Evolutionary conservation across 2,329 filamentous ascomycete genomes (phyloP).

Genomic region (Exserohilum rostratum): DNA sequence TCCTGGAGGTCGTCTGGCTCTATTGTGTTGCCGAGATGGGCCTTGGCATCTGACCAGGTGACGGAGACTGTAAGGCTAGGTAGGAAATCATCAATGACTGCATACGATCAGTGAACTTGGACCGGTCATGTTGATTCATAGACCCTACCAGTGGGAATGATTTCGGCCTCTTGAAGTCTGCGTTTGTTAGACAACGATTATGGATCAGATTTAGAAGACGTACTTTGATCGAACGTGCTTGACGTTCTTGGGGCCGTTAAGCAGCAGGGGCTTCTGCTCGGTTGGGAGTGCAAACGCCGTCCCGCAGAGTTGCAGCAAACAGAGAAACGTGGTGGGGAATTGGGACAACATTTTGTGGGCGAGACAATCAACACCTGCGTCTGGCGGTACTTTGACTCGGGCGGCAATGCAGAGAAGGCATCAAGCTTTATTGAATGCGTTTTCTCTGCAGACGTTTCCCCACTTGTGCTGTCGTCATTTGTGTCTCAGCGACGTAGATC

Average conservation of each 20-base stretch:
- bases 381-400: not conserved
- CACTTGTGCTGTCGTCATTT: conserved; percentile 33
- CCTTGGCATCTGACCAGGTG: conserved; percentile 52
- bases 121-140: not conserved
- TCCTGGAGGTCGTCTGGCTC: conserved; percentile 52
- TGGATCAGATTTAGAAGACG: not conserved
- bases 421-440: conserved; percentile 2
- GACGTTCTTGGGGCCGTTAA: conserved; percentile 22
- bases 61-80: conserved; percentile 60
- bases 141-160: conserved; percentile 47
- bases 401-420: not conserved
- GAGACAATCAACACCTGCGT: too few species aligned
- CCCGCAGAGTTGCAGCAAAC: conserved; percentile 25
- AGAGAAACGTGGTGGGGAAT: conserved; percentile 13
- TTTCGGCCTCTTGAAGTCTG: conserved; percentile 49
- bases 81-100: conserved; percentile 65
- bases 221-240: conserved; percentile 39
- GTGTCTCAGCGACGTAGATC: conserved; percentile 34
- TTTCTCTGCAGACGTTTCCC: conserved; percentile 18
- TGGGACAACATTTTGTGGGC: conserved; percentile 23
- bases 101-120: conserved; percentile 6
- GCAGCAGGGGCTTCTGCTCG: conserved; percentile 36
- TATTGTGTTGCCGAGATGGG: conserved; percentile 61
- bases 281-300: conserved; percentile 29
- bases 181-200: not conserved